Percentiles rank a stretch among this genome's conserved stretches.
Evolutionary conservation across 1,284 basidiomycete genomes (phyloP).

Genomic region (Cryptococcus depauperatus): DNA sequence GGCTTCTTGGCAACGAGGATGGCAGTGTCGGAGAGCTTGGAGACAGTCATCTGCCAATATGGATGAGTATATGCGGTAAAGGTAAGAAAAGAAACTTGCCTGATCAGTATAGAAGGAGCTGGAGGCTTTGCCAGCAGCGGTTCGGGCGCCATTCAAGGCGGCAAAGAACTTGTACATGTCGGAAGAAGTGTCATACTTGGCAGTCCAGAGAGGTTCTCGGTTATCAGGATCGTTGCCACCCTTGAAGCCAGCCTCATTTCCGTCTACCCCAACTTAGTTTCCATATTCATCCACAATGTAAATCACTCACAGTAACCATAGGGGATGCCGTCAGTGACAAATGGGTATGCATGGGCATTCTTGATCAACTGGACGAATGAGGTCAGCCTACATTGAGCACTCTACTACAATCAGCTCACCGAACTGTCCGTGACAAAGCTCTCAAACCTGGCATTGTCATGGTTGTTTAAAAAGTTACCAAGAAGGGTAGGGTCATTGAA

Average conservation of each 20-base stretch:
- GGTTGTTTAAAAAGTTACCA: constrained; percentile 45
- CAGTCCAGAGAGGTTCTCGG: constrained; percentile 42
- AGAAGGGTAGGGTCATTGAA: constrained; percentile 41
- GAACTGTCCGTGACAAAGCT: constrained; percentile 17
- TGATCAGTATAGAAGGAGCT: constrained; percentile 51
- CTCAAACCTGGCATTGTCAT: constrained; percentile 46
- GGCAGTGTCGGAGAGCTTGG: constrained; percentile 43
- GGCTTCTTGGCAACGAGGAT: constrained; percentile 58
- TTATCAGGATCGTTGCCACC: constrained; percentile 46
- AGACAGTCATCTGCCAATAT: constrained; percentile 48
- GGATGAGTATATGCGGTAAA: neutral
- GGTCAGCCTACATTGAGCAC: too few species aligned
- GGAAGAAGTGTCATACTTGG: constrained; percentile 45
- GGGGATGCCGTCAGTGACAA: constrained; percentile 51
- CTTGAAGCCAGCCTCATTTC: constrained; percentile 44
- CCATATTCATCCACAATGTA: neutral
- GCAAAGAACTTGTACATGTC: constrained; percentile 53
- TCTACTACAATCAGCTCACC: too few species aligned
- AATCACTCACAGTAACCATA: constrained; percentile 47
- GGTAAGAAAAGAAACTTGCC: constrained; percentile 7
- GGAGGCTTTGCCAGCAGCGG: constrained; percentile 50
- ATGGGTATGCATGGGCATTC: constrained; percentile 47
- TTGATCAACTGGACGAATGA: constrained; percentile 45
- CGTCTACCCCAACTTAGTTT: constrained; percentile 6
- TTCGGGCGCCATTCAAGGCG: constrained; percentile 56